phyloP scores from a whole-genome alignment of 768 basidiomycete genomes.

The Termitomyces sp. region DNA sequence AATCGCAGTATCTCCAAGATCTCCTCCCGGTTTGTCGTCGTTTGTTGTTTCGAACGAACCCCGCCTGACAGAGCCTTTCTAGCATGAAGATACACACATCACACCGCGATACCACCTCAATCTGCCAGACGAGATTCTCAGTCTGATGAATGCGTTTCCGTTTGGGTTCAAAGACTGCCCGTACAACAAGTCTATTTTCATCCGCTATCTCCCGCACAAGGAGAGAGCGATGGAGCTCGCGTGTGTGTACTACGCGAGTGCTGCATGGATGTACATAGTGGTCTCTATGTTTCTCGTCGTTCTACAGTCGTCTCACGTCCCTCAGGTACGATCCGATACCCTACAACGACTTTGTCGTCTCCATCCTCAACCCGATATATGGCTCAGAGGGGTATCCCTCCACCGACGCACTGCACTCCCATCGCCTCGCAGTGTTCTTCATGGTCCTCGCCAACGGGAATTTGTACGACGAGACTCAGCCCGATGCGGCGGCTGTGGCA shows the following conservation, averaged over 20 bases:
- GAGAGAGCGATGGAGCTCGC: conserved; percentile 33
- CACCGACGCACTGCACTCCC: conserved; percentile 34
- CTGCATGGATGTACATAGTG: conserved; percentile 40
- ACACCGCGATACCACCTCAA: conserved; percentile 20
- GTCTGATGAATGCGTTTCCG: conserved; percentile 43
- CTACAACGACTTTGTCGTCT: conserved; percentile 33
- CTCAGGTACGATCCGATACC: conserved; percentile 41
- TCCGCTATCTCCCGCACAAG: conserved; percentile 32
- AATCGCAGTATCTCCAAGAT: conserved; percentile 31
- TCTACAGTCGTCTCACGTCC: background rate
- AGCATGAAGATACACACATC: conserved; percentile 14
- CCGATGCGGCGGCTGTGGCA: conserved; percentile 24
- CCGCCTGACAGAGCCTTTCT: background rate
- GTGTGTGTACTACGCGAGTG: conserved; percentile 36
- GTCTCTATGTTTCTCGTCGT: background rate
- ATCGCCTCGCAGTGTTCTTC: conserved; percentile 48
- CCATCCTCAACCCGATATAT: conserved; percentile 39
- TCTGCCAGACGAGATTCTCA: conserved; percentile 37
- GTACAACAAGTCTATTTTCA: conserved; percentile 31
- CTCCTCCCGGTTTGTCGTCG: conserved; percentile 26
- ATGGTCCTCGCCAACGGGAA: conserved; percentile 42
- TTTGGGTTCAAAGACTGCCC: conserved; percentile 36
- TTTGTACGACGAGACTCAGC: conserved; percentile 32
- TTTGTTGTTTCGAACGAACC: background rate
- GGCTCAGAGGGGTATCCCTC: conserved; percentile 22